Conservation (phyloP, 176 grass and related monocot species). For the Aegilops bicornis region DNA sequence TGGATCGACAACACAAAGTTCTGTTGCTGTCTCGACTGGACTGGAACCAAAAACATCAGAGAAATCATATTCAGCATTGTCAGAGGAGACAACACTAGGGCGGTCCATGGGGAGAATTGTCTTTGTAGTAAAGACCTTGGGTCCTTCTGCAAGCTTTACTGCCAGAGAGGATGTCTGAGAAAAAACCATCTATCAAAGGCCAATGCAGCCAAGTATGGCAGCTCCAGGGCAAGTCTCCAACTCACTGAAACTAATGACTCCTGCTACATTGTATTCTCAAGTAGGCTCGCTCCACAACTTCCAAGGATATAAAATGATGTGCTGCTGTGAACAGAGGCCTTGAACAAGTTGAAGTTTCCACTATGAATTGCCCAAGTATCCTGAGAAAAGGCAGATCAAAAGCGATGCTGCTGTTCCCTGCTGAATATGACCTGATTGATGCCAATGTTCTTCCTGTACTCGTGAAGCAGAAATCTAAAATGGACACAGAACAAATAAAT, state of each 20-base stretch:
- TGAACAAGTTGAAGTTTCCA: constrained; percentile 55
- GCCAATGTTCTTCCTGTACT: constrained; percentile 56
- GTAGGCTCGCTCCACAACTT: constrained; percentile 25
- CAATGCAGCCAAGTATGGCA: background rate
- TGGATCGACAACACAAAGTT: constrained; percentile 32
- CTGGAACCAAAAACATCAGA: constrained; percentile 88
- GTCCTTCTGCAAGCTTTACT: constrained; percentile 20
- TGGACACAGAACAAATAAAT: constrained; percentile 20
- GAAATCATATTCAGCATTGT: constrained; percentile 83
- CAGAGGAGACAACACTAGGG: constrained; percentile 46
- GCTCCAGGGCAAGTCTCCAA: background rate
- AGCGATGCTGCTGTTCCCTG: constrained; percentile 49
- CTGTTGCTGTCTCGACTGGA: constrained; percentile 49
- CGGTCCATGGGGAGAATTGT: constrained; percentile 64
- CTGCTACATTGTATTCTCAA: constrained; percentile 13
- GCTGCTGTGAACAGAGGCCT: constrained; percentile 39
- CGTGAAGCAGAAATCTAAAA: constrained; percentile 63
- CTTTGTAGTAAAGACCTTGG: constrained; percentile 44
- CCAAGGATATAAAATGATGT: constrained; percentile 42
- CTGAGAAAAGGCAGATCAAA: constrained; percentile 55
- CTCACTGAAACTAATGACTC: background rate
- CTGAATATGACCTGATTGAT: constrained; percentile 51
- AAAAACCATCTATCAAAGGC: constrained; percentile 65
- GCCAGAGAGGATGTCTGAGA: constrained; percentile 49
- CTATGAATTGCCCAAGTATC: constrained; percentile 56